Evolutionary conservation across 2,329 filamentous ascomycete genomes (phyloP), one percentile per base, ranked within the genome.

Genomic region (Pyrenochaeta sp.): DNA sequence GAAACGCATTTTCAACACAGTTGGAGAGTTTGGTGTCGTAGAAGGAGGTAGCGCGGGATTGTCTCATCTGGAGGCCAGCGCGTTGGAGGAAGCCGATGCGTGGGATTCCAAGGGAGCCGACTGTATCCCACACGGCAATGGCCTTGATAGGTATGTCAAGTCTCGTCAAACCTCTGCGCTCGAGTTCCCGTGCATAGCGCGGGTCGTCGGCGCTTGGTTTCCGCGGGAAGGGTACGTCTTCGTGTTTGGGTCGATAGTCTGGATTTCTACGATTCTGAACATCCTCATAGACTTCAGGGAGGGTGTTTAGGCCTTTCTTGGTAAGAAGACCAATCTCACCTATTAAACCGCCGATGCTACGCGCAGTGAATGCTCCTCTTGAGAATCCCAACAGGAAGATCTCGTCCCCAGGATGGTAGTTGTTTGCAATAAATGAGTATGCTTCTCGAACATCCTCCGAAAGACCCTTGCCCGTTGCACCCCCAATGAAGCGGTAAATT

Each of bases 1-100:
- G 84, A 59, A 85, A 86, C 1, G 84, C 84, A 57, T 86, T 81
- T 39, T 84, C 80, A 4, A 86, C 74, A n/a, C 68, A 77, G 49
- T 77, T 61, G 28, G 64, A 67, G 13, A 77, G 67, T 19, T 79
- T 78, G 0, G 82, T 84, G 65, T 85, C 81, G 67, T 83, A 81
- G 64, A 84, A 84, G 1, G 72, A 60, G 43, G 80, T 78, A n/a
- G 77, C 76, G 39, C 68, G 71, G 27, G 72, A 74, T 47, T 79
- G 72, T 15, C 66, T 64, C 46, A 57, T 66, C 48, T 79, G 77
- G 12, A 79, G 53, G 0, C 77, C 74, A 2, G 77, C 65, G 30
- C 70, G 69, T 13, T 74, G 75, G 5, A 79, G 65, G 49, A 72
- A 68, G 6, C 80, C 78, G 9, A 84, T 77, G 13, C 82, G 77